Conservation (phyloP, 805 yeast genomes). For the Lachancea lanzarotensis region DNA sequence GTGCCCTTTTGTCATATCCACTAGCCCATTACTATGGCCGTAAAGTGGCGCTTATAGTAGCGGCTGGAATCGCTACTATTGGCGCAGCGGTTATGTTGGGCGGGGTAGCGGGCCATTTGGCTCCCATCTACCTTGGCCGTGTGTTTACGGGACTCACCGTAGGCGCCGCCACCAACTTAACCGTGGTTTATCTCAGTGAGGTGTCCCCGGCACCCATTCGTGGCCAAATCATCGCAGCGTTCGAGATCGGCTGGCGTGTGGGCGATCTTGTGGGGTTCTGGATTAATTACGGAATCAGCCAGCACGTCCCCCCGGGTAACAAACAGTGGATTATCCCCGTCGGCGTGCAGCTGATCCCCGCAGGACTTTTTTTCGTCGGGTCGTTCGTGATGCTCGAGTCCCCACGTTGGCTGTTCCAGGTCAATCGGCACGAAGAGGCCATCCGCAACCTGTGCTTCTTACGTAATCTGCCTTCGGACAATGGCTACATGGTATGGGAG, state of each 20-base stretch:
- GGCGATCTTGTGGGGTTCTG: constrained; percentile 45
- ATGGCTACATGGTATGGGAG: constrained; percentile 39
- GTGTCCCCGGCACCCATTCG: constrained; percentile 40
- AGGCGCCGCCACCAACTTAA: constrained; percentile 45
- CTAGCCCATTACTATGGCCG: constrained; percentile 38
- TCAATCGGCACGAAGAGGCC: constrained; percentile 34
- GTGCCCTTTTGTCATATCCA: constrained; percentile 39
- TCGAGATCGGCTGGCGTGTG: constrained; percentile 45
- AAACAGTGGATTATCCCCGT: constrained; percentile 45
- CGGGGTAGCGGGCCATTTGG: constrained; percentile 35
- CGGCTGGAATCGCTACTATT: constrained; percentile 37
- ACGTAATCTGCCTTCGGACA: constrained; percentile 34
- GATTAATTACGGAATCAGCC: constrained; percentile 43
- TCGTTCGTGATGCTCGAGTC: constrained; percentile 39
- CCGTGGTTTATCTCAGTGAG: constrained; percentile 44
- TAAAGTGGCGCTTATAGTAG: constrained; percentile 33
- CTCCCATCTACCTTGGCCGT: constrained; percentile 48
- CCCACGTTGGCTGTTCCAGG: constrained; percentile 39
- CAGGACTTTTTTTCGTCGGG: constrained; percentile 37
- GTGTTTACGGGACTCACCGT: constrained; percentile 47
- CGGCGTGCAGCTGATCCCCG: constrained; percentile 42
- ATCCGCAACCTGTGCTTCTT: constrained; percentile 33
- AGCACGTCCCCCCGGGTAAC: constrained; percentile 27
- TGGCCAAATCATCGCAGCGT: constrained; percentile 41
- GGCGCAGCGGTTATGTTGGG: constrained; percentile 40